Evolutionary conservation across 139 green algal genomes (phyloP), one percentile per base, ranked within the genome.

Genomic region (Coelastrella sp.): DNA sequence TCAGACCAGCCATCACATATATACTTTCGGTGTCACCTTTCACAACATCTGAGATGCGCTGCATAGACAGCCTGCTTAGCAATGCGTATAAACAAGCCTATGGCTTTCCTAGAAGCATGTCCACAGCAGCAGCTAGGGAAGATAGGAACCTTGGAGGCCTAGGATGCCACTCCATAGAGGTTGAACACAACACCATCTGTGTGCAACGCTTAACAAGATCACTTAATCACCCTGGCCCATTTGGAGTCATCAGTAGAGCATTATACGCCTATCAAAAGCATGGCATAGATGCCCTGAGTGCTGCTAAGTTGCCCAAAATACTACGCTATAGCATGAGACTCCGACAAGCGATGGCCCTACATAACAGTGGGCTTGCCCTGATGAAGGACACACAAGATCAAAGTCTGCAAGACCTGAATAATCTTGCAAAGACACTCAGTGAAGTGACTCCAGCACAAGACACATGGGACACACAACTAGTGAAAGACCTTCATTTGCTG

Each of bases 151-250:
- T 78, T 58, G 82, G 82, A 25, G 82, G 82, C 7, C 61, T 87
- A 8, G 82, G 82, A 19, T 87, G 82, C 17, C 82, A 76, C 82
- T 87, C 82, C 7, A 7, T 87, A 25, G 63, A 87, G 61, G 82
- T 87, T 27, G 82, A 87, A 20, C 60, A 87, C 82, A 78, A 87
- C 24, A 12, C 27, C 6, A 61, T 87, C 7, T 61, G 63, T 35
- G 10, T 27, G 20, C 82, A 87, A 61, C 12, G 19, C 8, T 27
- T 87, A 27, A 57, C 60, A 20, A 24, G 63, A 27, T 24, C 82
- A 7, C n/a, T 87, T 4, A 87, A 87, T 25, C n/a, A 87, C 25
- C 14, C 12, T 6, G 82, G 82, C 7, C 19, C n/a, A n/a, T 14
- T 70, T 58, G 79, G 79, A 15, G 59, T 14, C 9, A 24, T 85